Percentiles rank a stretch among this genome's conserved stretches.
Evolutionary conservation across 1,139 yeast genomes (phyloP).

Genomic region (Protomyces gravidus): DNA sequence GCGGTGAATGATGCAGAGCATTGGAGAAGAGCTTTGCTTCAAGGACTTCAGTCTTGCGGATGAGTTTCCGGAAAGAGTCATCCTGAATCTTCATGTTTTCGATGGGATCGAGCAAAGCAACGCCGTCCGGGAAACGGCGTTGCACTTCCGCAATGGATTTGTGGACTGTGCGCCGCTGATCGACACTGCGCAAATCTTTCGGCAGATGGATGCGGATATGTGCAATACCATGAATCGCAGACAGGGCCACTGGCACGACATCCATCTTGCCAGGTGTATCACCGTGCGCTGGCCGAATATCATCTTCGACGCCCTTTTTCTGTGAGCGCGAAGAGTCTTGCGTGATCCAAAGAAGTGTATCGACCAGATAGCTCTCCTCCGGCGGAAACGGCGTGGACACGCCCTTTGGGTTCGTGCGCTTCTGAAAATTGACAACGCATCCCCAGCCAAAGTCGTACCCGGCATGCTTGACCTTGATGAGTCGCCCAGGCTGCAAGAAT

Average conservation of each 20-base stretch:
- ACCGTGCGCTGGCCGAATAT: constrained; percentile 71
- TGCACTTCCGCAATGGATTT: constrained; percentile 76
- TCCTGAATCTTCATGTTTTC: constrained; percentile 88
- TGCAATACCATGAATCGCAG: constrained; percentile 68
- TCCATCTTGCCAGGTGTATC: constrained; percentile 74
- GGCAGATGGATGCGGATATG: constrained; percentile 79
- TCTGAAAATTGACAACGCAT: constrained; percentile 70
- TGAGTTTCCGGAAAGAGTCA: constrained; percentile 62
- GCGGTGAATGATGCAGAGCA: constrained; percentile 64
- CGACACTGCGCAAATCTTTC: constrained; percentile 64
- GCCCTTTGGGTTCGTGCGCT: constrained; percentile 53
- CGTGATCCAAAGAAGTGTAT: constrained; percentile 62
- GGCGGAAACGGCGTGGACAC: constrained; percentile 41
- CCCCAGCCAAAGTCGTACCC: constrained; percentile 88
- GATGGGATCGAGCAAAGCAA: constrained; percentile 84
- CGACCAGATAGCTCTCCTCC: constrained; percentile 83
- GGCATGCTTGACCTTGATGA: constrained; percentile 60
- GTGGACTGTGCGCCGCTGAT: constrained; percentile 67
- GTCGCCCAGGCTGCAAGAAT: constrained; percentile 83
- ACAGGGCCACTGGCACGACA: constrained; percentile 76
- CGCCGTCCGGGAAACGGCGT: constrained; percentile 80
- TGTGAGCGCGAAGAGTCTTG: constrained; percentile 56
- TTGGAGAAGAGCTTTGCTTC: constrained; percentile 67
- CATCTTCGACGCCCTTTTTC: constrained; percentile 69
- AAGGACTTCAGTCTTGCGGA: constrained; percentile 70